Evolutionary conservation across 139 green algal genomes (phyloP), one percentile per base, ranked within the genome.

Genomic region (Zygnema circumcarinatum): DNA sequence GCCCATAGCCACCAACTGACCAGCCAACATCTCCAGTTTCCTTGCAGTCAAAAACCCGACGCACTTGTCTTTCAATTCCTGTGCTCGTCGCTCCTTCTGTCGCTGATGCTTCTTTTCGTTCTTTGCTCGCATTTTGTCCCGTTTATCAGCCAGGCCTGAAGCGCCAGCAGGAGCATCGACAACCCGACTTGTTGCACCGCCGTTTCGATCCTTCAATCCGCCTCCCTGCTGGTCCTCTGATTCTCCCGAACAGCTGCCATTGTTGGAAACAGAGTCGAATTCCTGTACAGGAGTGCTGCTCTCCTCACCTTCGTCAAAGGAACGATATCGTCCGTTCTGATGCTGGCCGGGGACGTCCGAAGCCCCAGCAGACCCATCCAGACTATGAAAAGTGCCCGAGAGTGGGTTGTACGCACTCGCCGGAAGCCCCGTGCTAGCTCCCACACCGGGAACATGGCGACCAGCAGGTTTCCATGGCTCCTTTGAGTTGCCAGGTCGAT

Each of bases 101-200:
- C 85, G 35, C 33, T 67, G 79, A 47, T 90, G 85, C 81, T 90
- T 90, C 79, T 90, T 90, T 67, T 90, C 85, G 31, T 90, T 90
- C 79, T 81, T 88, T 25, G 67, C 62, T n/a, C 85, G 79, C 31
- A 87, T 89, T 53, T 90, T 90, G 11, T 90, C 85, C 85, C 82
- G 32, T 40, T 90, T 90, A 32, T 87, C 79, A 88, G 69, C 35
- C 36, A 40, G 16, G 16, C 69, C 16, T 39, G 35, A 16, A 25
- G 35, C 16, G 7, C 69, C 69, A 29, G 69, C 16, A 3, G 16
- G 11, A 40, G 35, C 16, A 11, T 42, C 76, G 72, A 38, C 76
- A 3, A 42, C 76, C 11, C 76, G 38, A 72, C 47, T 41, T 25
- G 33, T 84, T 82, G 76, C 76, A 84, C 33, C 69, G 11, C 35